These are phyloP conservation scores for Fusarium paranaense DNA, from an alignment of 2,329 filamentous ascomycete species.

Conservation along the genomic window DNA sequence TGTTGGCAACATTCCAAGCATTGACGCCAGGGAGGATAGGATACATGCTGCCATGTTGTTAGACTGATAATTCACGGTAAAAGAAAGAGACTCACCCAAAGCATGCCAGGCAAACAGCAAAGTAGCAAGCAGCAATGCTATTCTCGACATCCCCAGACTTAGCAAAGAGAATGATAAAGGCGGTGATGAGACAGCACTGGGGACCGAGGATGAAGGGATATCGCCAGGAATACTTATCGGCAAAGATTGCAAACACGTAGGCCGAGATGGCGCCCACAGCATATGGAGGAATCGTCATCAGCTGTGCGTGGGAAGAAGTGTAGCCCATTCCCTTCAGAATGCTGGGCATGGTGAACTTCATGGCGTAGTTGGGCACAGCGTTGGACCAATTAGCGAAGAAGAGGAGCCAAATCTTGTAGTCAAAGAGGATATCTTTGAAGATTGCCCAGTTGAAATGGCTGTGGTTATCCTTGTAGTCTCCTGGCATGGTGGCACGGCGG, in stretches of 20 bases:
- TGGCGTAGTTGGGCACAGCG: slow-evolving; percentile 50
- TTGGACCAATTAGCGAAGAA: slow-evolving; percentile 58
- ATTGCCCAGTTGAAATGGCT: slow-evolving; percentile 18
- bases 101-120: not conserved
- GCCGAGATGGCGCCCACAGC: not conserved
- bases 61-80: too few relatives aligned
- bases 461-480: not conserved
- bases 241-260: not conserved
- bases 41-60: slow-evolving; percentile 52
- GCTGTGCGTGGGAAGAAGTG: slow-evolving; percentile 46
- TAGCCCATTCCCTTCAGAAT: slow-evolving; percentile 57
- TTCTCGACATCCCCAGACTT: not conserved
- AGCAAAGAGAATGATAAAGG: not conserved
- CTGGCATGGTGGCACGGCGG: not conserved
- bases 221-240: not conserved
- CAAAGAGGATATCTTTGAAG: slow-evolving; percentile 55
- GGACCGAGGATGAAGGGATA: not conserved
- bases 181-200: not conserved
- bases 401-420: slow-evolving; percentile 60
- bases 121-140: not conserved
- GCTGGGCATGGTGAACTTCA: slow-evolving; percentile 52
- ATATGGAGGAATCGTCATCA: slow-evolving; percentile 32
- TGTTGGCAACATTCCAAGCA: slow-evolving; percentile 56
- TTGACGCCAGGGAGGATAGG: slow-evolving; percentile 56
- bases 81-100: not conserved